Percentiles rank a stretch among this genome's conserved stretches.
These are phyloP conservation scores for Paraglomus brasilianum DNA, from an alignment of 192 early-diverging fungal genomes.

Conservation along the genomic window DNA sequence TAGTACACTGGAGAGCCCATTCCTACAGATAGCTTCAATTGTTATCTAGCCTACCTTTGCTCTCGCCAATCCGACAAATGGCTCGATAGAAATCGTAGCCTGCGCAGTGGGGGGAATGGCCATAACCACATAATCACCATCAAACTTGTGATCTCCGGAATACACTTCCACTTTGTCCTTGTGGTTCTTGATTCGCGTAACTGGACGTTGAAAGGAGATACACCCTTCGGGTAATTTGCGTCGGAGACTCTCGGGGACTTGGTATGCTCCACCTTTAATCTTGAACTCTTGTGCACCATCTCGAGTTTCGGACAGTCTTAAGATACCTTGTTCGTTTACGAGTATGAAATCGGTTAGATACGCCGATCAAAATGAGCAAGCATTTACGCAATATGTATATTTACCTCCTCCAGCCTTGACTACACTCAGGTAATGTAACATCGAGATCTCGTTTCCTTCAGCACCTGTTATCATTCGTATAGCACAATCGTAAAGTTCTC, in stretches of 20 bases:
- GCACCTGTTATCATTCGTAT: conserved; percentile 24
- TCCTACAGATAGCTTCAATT: neutral
- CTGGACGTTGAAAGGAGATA: conserved; percentile 1
- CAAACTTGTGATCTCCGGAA: conserved; percentile 1
- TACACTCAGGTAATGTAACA: conserved; percentile 12
- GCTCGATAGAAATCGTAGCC: conserved; percentile 9
- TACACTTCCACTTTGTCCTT: conserved; percentile 16
- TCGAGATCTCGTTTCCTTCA: conserved; percentile 22
- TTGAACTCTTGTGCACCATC: conserved; percentile 28
- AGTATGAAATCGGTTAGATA: neutral
- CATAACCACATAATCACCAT: conserved; percentile 11
- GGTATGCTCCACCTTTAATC: conserved; percentile 21
- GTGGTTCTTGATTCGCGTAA: neutral
- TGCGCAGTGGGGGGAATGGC: conserved; percentile 24
- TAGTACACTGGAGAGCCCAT: neutral
- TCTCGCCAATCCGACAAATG: conserved; percentile 10
- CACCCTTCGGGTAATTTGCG: conserved; percentile 3
- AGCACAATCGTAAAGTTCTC: conserved; percentile 13
- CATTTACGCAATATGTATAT: neutral
- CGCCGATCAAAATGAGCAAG: neutral
- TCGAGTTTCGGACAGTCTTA: neutral
- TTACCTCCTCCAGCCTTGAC: conserved; percentile 25
- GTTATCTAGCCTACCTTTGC: conserved; percentile 14
- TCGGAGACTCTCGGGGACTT: neutral
- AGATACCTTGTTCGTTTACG: neutral